Evolutionary conservation across 257 asterid genomes (phyloP), one percentile per base, ranked within the genome.

Genomic region (Scutellaria minor): DNA sequence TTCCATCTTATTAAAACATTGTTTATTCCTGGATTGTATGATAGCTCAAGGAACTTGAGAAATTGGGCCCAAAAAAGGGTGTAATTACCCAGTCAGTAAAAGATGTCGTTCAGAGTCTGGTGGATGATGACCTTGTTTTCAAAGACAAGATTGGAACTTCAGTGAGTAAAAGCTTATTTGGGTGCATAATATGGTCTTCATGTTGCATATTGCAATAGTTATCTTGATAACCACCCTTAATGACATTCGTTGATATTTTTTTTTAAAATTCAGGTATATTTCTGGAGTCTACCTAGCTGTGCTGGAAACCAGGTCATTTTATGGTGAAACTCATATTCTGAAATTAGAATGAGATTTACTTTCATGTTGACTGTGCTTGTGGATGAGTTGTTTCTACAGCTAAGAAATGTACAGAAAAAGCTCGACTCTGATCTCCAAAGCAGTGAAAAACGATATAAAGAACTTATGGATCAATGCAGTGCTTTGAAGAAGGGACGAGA

Each of bases 231-330:
- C 55, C 20, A 18, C 67, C 62, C 64, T 42, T 70, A 62, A 51
- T 68, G 51, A 60, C 46, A 57, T 47, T 62, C 15, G n/a, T 72
- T 41, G 9, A 31, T 57, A 72, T 42, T 61, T 13, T 61, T 40
- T 61, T 0, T 13, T 1, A 57, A 53, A 55, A 64, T 59, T 53
- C 76, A 95, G 99, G 98, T 95, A 58, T 90, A 95, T 78, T 95
- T 95, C 78, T 95, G 98, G 98, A 95, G 99, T 75, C 96, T 95
- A 71, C 97, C 97, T 62, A 95, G 99, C 85, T 92, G 97, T 84
- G 99, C 98, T 78, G 98, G 98, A 63, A 95, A 92, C 79, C 99
- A 95, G 96, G 99, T 92, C 54, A 78, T 60, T 58, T 66, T 51
- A 66, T 75, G 18, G 3, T 65, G 61, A 54, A 31, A 53, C 73